Base-by-base conservation (phyloP, 148 eudicot species). In the Chenopodium formosanum region DNA sequence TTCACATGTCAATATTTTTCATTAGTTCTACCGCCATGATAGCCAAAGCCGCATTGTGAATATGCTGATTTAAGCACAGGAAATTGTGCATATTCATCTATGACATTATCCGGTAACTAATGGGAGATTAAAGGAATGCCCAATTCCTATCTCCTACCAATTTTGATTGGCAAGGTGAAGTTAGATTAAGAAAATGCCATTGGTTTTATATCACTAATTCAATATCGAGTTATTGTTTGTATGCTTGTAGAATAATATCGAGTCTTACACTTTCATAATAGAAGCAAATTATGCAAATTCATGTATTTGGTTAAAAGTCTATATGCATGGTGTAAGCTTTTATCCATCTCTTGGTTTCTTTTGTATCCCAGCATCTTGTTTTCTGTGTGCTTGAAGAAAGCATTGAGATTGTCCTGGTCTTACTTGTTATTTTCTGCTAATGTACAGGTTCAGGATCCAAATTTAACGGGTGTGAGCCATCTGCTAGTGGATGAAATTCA, bases 401-500 rank as follows among this genome's bases (percentile, higher is more conserved):
- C 52, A 9, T 7, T 27, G 34, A 14, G 68, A 32, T 64, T 71
- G 32, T 62, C 78, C 75, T 78, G 19, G 56, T 68, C 78, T 62
- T 62, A 20, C 25, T n/a, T 52, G 47, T 73, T 72, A 3, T 77
- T 47, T 46, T 22, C 23, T 73, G 75, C 53, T 60, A 60, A 67
- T 80, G 40, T 83, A 74, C 92, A 95, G 99, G 92, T 94, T 79
- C 93, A 88, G 84, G 97, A 93, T 82, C 97, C 94, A 52, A 82
- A 84, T 84, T 89, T 95, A 81, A 90, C 92, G 31, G 99, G 97
- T 76, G 88, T 95, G 78, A 95, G 95, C 85, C 97, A 95, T 88
- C 88, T 95, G 86, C 82, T 95, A 83, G 97, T 95, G 82, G 99
- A 95, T 89, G 99, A 95, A 90, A 95, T 95, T 82, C 99, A 95